These are phyloP conservation scores for Pseudonitzschia multistriata DNA, from an alignment of 108 stramenopile species.

Conservation along the genomic window DNA sequence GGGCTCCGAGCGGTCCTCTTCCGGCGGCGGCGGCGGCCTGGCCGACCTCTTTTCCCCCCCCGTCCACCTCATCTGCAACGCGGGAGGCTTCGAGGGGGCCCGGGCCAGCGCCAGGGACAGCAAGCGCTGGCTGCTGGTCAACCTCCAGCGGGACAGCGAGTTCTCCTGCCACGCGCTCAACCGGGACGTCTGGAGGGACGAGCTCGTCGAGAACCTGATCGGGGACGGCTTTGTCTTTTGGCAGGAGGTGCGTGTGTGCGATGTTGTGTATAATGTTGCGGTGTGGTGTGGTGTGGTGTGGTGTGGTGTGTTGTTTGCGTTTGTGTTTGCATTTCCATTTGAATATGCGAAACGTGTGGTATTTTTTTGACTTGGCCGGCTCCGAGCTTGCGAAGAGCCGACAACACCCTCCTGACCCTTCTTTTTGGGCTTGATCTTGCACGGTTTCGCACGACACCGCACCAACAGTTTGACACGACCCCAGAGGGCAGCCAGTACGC, in stretches of 20 bases:
- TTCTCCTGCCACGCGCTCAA: constrained; percentile 93
- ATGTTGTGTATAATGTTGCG: too few species aligned
- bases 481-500: constrained; percentile 74
- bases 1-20: constrained; percentile 5
- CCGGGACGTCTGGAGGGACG: constrained; percentile 95
- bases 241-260: constrained; percentile 79
- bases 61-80: constrained; percentile 62
- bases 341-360: too few species aligned
- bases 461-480: constrained; percentile 52
- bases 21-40: constrained; percentile 26
- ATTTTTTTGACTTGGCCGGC: too few species aligned
- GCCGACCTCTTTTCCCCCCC: constrained; percentile 82
- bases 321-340: too few species aligned
- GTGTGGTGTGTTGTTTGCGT: too few species aligned
- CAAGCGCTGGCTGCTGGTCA: constrained; percentile 89
- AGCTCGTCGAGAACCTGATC: constrained; percentile 91
- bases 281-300: too few species aligned
- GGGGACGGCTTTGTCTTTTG: constrained; percentile 93
- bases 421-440: too few species aligned
- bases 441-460: neutral
- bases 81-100: constrained; percentile 81
- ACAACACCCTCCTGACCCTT: too few species aligned
- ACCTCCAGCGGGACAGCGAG: constrained; percentile 83
- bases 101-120: constrained; percentile 78
- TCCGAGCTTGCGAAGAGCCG: too few species aligned